Evolutionary conservation across 257 asterid genomes (phyloP), one percentile per base, ranked within the genome.

Genomic region (Solanum acaule): DNA sequence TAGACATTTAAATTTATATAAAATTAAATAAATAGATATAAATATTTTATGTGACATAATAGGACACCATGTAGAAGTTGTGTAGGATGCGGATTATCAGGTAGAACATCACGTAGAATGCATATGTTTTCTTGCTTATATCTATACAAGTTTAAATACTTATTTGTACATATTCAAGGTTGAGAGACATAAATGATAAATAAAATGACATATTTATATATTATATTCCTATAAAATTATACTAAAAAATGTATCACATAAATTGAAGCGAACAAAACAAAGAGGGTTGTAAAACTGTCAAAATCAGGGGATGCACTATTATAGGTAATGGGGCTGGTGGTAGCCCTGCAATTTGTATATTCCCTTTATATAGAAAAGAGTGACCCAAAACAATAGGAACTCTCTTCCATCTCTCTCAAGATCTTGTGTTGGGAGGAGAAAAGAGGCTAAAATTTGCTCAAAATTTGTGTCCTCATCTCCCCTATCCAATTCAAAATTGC

Each of bases 221-320:
- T 18, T 18, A 6, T 52, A 56, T 0, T 56, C 1, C 0, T 56
- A 18, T 18, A 18, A 56, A 52, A 52, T 18, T 18, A 52, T 52
- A 52, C 0, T 1, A 25, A 25, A 25, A 0, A 25, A 3, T 0
- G 31, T 59, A 5, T 9, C 2, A 23, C 7, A 0, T n/a, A 2
- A n/a, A n/a, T 65, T 11, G 3, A 25, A n/a, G 20, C 0, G 0
- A n/a, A 31, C 33, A 31, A 31, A 8, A 3, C 40, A 0, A 1
- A n/a, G 14, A 15, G 13, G 67, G 67, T 59, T 20, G 25, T 9
- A 52, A 78, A 78, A 8, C 7, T 27, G 67, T 79, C 67, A 27
- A 10, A 79, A 79, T 79, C 67, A 16, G 16, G 56, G 23, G n/a
- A 44, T 34, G 34, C 16, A 0, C 16, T 2, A 8, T 38, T 42